A percentile compares a stretch with the other conserved stretches of the same genome.
Evolutionary conservation across 257 asterid genomes (phyloP).

Genomic region (Penstemon newberryi): DNA sequence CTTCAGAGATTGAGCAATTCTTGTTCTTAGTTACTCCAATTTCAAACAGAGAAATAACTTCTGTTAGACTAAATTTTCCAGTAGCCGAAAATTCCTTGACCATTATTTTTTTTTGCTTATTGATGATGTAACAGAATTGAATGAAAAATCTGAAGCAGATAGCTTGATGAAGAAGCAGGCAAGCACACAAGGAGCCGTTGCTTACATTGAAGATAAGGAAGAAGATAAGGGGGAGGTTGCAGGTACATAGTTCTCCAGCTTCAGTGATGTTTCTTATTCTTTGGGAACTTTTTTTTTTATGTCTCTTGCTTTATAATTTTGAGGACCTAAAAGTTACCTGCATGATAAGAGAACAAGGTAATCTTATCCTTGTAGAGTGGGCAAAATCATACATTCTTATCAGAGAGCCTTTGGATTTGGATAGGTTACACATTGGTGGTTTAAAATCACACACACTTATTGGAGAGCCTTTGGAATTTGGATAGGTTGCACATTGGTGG

Average conservation of each 20-base stretch:
- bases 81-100: neutral
- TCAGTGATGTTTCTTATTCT: constrained; percentile 27
- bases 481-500: neutral
- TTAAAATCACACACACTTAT: too few relatives aligned
- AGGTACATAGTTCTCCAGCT: constrained; percentile 33
- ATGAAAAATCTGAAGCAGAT: constrained; percentile 47
- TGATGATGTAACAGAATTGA: constrained; percentile 36
- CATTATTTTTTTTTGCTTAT: constrained; percentile 23
- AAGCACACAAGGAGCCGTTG: constrained; percentile 37
- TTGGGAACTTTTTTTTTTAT: constrained; percentile 20
- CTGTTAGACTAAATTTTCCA: constrained; percentile 4
- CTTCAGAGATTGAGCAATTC: too few relatives aligned
- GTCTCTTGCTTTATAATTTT: constrained; percentile 27
- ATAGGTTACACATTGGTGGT: neutral
- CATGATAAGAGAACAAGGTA: neutral
- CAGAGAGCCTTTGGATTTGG: neutral
- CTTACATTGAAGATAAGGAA: constrained; percentile 35
- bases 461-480: too few relatives aligned
- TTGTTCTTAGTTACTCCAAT: constrained; percentile 2
- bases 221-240: constrained; percentile 39
- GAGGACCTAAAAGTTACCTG: constrained; percentile 11
- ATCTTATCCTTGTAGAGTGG: constrained; percentile 9
- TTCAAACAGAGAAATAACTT: constrained; percentile 12
- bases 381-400: constrained; percentile 1
- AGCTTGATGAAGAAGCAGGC: constrained; percentile 36